Base-by-base conservation (phyloP, 2,329 filamentous ascomycete species). In the Volutella citrinella region DNA sequence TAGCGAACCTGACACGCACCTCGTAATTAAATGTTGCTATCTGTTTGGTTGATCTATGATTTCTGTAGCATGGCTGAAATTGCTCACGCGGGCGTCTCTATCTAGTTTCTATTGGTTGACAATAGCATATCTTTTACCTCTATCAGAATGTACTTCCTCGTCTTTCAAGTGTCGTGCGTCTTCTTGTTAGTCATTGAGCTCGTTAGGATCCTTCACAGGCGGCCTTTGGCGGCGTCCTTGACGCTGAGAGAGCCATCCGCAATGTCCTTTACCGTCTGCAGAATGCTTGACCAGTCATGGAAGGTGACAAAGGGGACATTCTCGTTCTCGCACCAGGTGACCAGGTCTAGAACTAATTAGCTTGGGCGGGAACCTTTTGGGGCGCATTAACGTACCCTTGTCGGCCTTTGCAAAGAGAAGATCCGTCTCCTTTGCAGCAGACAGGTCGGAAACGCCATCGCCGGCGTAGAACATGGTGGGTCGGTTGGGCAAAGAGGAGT, bases 381-480 rank as follows among this genome's bases (percentile, higher is more conserved):
- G n/a, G n/a, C n/a, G 29, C 18, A n/a, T 28, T 10, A 21, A 55
- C 72, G 51, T 68, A 88, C 85, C 87, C 60, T 87, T 82, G 15
- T 88, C 91, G 46, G 85, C 83, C 73, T 96, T 96, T 33, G 91
- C 91, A 56, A 97, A 97, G 21, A 97, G 72, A 34, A 97, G 66
- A 60, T 97, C 89, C 4, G 90, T 95, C 70, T 97, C 90, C 51
- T 84, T 81, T 4, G 93, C 91, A 8, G 91, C 93, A 17, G 87
- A 94, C 32, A 97, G 71, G 59, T 97, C 91, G 4, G 87, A 94
- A 5, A 96, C 88, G 30, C 91, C 91, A 52, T 97, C 91, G 38
- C 93, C 93, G 19, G 93, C 91, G 55, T 98, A 98, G 61, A 97
- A 88, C 66, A 97, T 78, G 23, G 80, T 82, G 3, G 93, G 93